Percentiles rank a stretch among this genome's conserved stretches.
These are phyloP conservation scores for Nemania sp. DNA, from an alignment of 2,329 filamentous ascomycete genomes.

Conservation along the genomic window DNA sequence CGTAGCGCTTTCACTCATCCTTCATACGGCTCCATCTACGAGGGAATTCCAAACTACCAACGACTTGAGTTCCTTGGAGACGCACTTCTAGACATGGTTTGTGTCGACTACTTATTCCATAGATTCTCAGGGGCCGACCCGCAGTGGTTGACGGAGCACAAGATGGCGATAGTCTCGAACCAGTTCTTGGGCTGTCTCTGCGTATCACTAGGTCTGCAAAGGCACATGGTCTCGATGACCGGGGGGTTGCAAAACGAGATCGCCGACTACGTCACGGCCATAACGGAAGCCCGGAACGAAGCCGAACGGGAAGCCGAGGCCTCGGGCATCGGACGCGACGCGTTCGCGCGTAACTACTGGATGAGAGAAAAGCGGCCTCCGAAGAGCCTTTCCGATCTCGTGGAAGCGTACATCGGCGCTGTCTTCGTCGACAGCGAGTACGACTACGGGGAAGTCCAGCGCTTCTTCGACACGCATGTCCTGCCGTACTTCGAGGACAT, in stretches of 20 bases:
- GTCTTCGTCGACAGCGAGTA: conserved; percentile 89
- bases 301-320: conserved; percentile 46
- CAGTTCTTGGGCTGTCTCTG: conserved; percentile 86
- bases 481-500: conserved; percentile 84
- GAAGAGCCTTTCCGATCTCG: conserved; percentile 79
- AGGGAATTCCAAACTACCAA: conserved; percentile 85
- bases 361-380: conserved; percentile 64
- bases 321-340: conserved; percentile 41
- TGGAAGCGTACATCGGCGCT: conserved; percentile 88
- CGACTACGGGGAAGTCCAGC: conserved; percentile 71
- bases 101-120: conserved; percentile 81
- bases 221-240: conserved; percentile 66
- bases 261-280: conserved; percentile 59
- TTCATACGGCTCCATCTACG: conserved; percentile 75
- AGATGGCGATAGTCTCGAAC: conserved; percentile 99
- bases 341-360: conserved; percentile 71
- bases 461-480: conserved; percentile 78
- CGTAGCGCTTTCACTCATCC: conserved; percentile 88
- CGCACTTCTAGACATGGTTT: conserved; percentile 62
- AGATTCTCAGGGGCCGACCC: conserved; percentile 79
- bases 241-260: conserved; percentile 51
- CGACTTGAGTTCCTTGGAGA: conserved; percentile 92
- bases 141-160: conserved; percentile 97
- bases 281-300: conserved; percentile 54
- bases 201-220: conserved; percentile 77